Conservation (phyloP, 306 rosid genomes). For the Vicia sativa region DNA sequence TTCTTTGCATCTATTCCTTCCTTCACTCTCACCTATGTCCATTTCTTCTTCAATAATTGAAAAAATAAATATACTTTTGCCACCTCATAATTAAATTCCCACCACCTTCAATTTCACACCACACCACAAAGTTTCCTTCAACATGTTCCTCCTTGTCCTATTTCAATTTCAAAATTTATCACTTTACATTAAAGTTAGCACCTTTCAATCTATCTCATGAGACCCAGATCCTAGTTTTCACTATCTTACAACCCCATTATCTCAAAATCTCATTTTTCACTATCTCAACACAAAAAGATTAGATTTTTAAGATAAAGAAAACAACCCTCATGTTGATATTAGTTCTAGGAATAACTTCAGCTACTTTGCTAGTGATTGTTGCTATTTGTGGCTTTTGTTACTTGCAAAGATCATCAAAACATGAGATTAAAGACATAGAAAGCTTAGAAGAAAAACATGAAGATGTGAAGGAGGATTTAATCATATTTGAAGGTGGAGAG, state of each 20-base stretch:
- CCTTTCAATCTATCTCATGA: slow-evolving; percentile 27
- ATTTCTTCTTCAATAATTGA: slow-evolving; percentile 34
- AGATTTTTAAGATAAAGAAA: slow-evolving; percentile 39
- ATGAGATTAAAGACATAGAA: slow-evolving; percentile 62
- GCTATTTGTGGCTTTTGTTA: slow-evolving; percentile 47
- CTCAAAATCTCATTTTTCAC: slow-evolving; percentile 21
- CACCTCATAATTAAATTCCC: slow-evolving; percentile 33
- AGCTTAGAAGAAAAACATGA: slow-evolving; percentile 46
- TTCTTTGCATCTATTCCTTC: slow-evolving; percentile 18
- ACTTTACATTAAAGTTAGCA: slow-evolving; percentile 26
- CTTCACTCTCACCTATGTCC: slow-evolving; percentile 26
- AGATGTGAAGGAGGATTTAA: slow-evolving; percentile 61
- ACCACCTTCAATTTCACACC: background rate
- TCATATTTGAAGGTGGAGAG: slow-evolving; percentile 71
- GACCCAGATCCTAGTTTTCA: slow-evolving; percentile 47
- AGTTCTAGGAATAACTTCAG: slow-evolving; percentile 47
- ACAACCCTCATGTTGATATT: slow-evolving; percentile 54
- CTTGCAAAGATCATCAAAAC: slow-evolving; percentile 40
- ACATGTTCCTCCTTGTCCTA: slow-evolving; percentile 55
- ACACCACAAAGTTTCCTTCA: slow-evolving; percentile 46
- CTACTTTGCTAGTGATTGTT: slow-evolving; percentile 47
- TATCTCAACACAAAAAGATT: slow-evolving; percentile 1
- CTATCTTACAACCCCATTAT: slow-evolving; percentile 12
- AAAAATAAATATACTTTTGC: background rate
- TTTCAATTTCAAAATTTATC: slow-evolving; percentile 19